These are phyloP conservation scores for Teratosphaeria zuluensis DNA, from an alignment of 2,329 filamentous ascomycete genomes.

Conservation along the genomic window DNA sequence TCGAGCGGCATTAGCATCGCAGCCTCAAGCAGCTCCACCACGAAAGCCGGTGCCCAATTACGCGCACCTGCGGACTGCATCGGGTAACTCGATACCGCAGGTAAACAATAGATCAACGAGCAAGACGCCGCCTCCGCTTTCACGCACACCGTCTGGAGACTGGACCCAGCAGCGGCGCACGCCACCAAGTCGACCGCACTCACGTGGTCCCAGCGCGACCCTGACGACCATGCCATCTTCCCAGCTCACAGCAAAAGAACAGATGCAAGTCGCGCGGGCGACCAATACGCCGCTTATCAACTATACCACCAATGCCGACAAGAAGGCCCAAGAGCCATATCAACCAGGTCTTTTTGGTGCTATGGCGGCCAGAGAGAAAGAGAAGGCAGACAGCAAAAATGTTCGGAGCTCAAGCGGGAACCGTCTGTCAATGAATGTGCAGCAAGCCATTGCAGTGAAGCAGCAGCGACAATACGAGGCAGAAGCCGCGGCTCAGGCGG, in stretches of 20 bases:
- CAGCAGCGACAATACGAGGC: slow-evolving; percentile 42
- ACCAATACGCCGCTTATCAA: slow-evolving; percentile 69
- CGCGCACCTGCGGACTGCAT: slow-evolving; percentile 18
- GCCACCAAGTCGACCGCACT: slow-evolving; percentile 21
- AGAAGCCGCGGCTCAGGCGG: slow-evolving; percentile 27
- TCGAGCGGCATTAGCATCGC: slow-evolving; percentile 49
- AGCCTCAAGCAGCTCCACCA: slow-evolving; percentile 40
- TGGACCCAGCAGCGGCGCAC: slow-evolving; percentile 26
- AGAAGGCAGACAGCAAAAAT: slow-evolving; percentile 59
- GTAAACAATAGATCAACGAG: slow-evolving; percentile 14
- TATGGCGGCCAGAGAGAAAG: slow-evolving; percentile 70
- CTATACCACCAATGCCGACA: slow-evolving; percentile 44
- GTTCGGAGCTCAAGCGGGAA: slow-evolving; percentile 41
- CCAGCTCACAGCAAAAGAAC: slow-evolving; percentile 73
- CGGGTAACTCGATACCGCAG: slow-evolving; percentile 10
- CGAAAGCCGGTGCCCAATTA: slow-evolving; percentile 18
- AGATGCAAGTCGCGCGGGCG: slow-evolving; percentile 75
- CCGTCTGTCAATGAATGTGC: slow-evolving; percentile 53
- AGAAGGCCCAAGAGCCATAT: slow-evolving; percentile 29
- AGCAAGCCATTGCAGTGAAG: slow-evolving; percentile 51
- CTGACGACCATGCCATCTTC: slow-evolving; percentile 37
- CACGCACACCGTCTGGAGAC: slow-evolving; percentile 35
- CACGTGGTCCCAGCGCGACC: slow-evolving; percentile 21
- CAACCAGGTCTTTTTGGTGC: slow-evolving; percentile 57
- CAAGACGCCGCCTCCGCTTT: slow-evolving; percentile 33